A percentile compares a stretch with the other conserved stretches of the same genome.
Conservation (phyloP, 495 filamentous ascomycete species). For the Penicillium riverlandense region DNA sequence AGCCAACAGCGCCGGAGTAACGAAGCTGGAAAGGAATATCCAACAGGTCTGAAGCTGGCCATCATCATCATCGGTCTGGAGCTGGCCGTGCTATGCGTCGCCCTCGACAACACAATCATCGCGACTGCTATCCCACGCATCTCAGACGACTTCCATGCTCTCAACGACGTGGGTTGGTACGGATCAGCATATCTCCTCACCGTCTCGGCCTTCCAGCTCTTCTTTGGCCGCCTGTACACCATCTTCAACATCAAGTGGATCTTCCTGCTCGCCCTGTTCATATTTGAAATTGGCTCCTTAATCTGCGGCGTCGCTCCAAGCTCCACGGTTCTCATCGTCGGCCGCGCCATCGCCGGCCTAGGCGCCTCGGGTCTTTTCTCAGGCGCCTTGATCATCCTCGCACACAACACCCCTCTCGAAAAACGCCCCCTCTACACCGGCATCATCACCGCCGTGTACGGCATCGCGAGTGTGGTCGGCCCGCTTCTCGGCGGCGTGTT, state of each 20-base stretch:
- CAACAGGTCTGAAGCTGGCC: no score
- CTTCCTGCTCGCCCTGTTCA: constrained; percentile 59
- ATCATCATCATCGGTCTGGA: no score
- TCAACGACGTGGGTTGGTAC: constrained; percentile 80
- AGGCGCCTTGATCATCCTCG: constrained; percentile 73
- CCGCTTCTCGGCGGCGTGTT: constrained; percentile 59
- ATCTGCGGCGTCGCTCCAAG: constrained; percentile 73
- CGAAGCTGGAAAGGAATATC: no score
- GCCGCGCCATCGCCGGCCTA: constrained; percentile 76
- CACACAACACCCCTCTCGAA: constrained; percentile 62
- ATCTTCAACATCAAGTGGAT: constrained; percentile 70
- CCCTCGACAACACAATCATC: constrained; percentile 65
- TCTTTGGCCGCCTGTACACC: constrained; percentile 74
- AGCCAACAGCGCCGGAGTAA: no score
- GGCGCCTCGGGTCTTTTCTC: constrained; percentile 78
- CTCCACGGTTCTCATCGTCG: constrained; percentile 70
- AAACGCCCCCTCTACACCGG: constrained; percentile 69
- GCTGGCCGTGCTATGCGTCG: no score
- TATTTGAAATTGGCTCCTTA: constrained; percentile 82
- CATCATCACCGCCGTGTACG: constrained; percentile 69
- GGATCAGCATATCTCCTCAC: constrained; percentile 65
- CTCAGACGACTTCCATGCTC: constrained; percentile 67
- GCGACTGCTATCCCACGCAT: constrained; percentile 80
- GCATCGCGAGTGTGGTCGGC: constrained; percentile 71
- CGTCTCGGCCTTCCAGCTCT: constrained; percentile 60